A percentile compares a stretch with the other conserved stretches of the same genome.
phyloP scores from a whole-genome alignment of 768 basidiomycete genomes.

The Russula compacta region DNA sequence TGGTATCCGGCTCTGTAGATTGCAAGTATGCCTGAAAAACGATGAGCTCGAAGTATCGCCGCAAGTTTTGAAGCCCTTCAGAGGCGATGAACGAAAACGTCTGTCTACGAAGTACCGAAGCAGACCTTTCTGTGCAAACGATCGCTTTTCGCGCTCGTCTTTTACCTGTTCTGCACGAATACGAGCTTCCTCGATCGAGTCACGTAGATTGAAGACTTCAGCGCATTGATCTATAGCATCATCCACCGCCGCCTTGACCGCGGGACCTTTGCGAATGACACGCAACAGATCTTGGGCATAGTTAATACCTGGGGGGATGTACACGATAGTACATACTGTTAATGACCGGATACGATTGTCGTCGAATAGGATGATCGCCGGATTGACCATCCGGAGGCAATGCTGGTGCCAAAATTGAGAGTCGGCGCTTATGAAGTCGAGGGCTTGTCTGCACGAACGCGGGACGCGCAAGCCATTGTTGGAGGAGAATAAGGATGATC shows the following conservation, averaged over 20 bases:
- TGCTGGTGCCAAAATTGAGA: constrained; percentile 37
- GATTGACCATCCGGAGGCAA: constrained; percentile 27
- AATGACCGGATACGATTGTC: constrained; percentile 77
- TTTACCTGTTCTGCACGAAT: constrained; percentile 66
- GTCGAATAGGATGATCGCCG: constrained; percentile 24
- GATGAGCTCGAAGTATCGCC: constrained; percentile 78
- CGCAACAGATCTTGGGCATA: constrained; percentile 57
- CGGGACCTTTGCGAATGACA: constrained; percentile 77
- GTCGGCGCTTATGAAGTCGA: constrained; percentile 29
- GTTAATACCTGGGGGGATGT: constrained; percentile 8
- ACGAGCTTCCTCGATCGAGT: constrained; percentile 79
- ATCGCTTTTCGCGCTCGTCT: constrained; percentile 60
- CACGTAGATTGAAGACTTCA: constrained; percentile 74
- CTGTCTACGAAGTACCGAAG: neutral
- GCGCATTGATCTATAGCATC: constrained; percentile 82
- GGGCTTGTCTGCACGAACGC: constrained; percentile 32
- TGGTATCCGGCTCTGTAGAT: constrained; percentile 71
- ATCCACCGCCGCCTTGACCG: constrained; percentile 81
- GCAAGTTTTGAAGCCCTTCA: constrained; percentile 67
- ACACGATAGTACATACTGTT: constrained; percentile 51
- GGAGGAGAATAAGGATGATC: constrained; percentile 76
- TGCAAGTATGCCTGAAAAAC: constrained; percentile 87
- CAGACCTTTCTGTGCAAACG: constrained; percentile 64
- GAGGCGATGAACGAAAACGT: neutral
- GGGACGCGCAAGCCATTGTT: constrained; percentile 62